These are phyloP conservation scores for Rhododendron kiyosumense DNA, from an alignment of 148 eudicot genomes.

Conservation along the genomic window DNA sequence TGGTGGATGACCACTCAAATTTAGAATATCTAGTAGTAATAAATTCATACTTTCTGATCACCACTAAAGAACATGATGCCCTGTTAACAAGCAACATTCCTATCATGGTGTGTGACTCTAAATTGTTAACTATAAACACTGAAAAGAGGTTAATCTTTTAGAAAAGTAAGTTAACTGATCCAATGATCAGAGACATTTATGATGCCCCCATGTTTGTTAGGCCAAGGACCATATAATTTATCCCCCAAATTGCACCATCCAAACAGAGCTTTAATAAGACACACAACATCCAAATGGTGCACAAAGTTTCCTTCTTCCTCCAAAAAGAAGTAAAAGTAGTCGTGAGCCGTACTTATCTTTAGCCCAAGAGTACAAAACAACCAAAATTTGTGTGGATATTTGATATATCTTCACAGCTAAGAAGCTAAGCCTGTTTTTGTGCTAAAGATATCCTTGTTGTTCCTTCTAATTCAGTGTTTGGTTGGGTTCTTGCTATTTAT, in stretches of 20 bases:
- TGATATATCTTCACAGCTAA: conserved; percentile 26
- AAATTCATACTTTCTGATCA: not conserved
- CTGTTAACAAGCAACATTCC: not conserved
- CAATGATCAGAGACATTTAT: not conserved
- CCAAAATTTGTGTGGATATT: conserved; percentile 7
- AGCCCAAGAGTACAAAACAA: conserved; percentile 13
- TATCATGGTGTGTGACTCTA: not conserved
- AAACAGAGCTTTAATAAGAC: not conserved
- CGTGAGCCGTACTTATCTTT: not conserved
- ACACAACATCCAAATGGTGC: not conserved
- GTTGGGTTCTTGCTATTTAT: conserved; percentile 10
- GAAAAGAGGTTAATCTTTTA: not conserved
- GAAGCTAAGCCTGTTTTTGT: conserved; percentile 17
- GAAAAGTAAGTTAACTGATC: not conserved
- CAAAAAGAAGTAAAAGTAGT: not conserved
- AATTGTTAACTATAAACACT: not conserved
- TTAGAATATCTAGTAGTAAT: not conserved
- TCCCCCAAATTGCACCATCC: not conserved
- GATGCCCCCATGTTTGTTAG: not conserved
- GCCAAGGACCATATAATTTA: not conserved
- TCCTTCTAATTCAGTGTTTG: not conserved
- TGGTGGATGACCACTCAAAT: not conserved
- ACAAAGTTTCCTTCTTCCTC: not conserved
- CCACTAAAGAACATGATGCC: not conserved
- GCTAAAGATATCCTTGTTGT: not conserved